Conservation (phyloP, 768 basidiomycete species). For the Boletellus sp. region DNA sequence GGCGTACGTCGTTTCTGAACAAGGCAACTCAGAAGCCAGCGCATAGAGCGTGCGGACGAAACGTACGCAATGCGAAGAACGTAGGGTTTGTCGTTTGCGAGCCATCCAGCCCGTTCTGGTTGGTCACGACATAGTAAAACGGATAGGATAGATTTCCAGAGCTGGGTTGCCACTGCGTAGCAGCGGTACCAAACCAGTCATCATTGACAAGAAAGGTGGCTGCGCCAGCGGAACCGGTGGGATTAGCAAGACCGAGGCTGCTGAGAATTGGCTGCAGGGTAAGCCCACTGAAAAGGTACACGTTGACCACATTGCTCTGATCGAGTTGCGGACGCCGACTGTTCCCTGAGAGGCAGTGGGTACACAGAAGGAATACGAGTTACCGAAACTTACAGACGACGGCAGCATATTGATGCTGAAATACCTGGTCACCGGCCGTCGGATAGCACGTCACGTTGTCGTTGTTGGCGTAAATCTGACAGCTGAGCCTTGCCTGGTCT, state of each 20-base stretch:
- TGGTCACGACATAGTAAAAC: conserved; percentile 78
- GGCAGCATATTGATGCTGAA: conserved; percentile 72
- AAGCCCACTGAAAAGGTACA: conserved; percentile 77
- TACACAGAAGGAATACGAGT: conserved; percentile 6
- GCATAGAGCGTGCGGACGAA: not conserved
- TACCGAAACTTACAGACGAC: conserved; percentile 67
- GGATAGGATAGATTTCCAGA: conserved; percentile 53
- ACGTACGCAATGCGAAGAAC: conserved; percentile 80
- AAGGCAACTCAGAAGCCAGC: conserved; percentile 9
- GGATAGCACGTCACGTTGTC: conserved; percentile 78
- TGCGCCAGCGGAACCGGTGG: conserved; percentile 53
- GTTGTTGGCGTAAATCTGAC: conserved; percentile 62
- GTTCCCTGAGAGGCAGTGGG: conserved; percentile 55
- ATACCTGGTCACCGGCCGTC: conserved; percentile 44
- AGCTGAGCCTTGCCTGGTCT: conserved; percentile 43
- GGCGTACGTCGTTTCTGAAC: conserved; percentile 69
- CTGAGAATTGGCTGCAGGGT: conserved; percentile 49
- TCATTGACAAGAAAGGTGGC: conserved; percentile 62
- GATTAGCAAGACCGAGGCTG: conserved; percentile 44
- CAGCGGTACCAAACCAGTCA: conserved; percentile 63
- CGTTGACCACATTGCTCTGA: conserved; percentile 61
- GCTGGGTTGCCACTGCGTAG: conserved; percentile 44
- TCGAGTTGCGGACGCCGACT: conserved; percentile 62
- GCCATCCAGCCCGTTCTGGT: conserved; percentile 45
- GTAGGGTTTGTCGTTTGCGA: conserved; percentile 63